Base-by-base conservation (phyloP, 176 grass and related monocot genomes). In the Raddia distichophylla region DNA sequence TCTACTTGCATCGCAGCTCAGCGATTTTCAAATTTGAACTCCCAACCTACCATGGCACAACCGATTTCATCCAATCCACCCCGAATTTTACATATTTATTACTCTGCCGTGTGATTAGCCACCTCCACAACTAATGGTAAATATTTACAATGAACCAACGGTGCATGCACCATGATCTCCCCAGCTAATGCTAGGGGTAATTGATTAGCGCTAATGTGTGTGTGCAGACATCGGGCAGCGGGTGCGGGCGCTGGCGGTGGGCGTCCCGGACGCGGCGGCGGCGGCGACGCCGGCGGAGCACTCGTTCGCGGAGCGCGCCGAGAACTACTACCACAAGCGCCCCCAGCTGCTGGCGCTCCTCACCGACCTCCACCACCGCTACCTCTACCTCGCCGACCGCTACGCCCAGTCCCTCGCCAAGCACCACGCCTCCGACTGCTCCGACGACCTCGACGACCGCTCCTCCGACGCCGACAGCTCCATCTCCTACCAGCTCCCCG, bases 381-480 rank as follows among this genome's bases (percentile, higher is more conserved):
- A 98, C 90, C 86, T 95, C 86, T 95, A 86, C 95, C 90, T 98
- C 55, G 95, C 95, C 51, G 92, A 98, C 71, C 90, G 92, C 45
- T 98, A 98, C 95, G 70, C 88, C 33, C 92, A 93, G 74, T 84
- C 90, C 5, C 74, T 97, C 44, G 53, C 79, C 60, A 85, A 81
- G 18, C 18, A 58, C 44, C 27, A 50, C 48, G 46, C 58, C 19
- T 74, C 83, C 48, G 83, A 88, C 45, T 85, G 79, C 64, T 79
- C 78, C 12, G 71, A 81, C 7, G 91, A 91, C 35, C 61, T 77
- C 42, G 90, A 85, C 64, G 85, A 83, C 83, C 85, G 83, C 74
- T 88, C 62, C 81, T 93, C 92, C 34, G 95, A 95, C 65, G 92
- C 90, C 11, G 95, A 83, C 27, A 98, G 95, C 86, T 89, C 92